Evolutionary conservation across 441 rosid species (phyloP).

Genomic region (Adansonia rubrostipa): DNA sequence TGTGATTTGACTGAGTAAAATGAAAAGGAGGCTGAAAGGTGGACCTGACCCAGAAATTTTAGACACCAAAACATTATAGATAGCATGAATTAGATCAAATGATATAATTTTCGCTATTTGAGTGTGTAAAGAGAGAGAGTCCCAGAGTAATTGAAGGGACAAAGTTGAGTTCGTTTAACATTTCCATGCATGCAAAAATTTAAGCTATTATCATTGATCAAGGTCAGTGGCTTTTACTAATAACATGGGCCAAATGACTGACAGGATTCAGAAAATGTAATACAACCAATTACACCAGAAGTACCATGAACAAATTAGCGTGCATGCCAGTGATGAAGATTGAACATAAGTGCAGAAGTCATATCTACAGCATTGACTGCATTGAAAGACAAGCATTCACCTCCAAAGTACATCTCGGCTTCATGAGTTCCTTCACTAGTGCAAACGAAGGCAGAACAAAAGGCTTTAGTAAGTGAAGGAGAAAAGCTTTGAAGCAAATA

Average conservation of each 20-base stretch:
- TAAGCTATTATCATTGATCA: not conserved
- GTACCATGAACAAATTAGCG: not conserved
- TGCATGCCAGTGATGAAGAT: not conserved
- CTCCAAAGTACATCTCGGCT: constrained; percentile 62
- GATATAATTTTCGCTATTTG: not conserved
- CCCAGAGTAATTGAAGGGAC: not conserved
- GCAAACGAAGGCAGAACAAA: constrained; percentile 45
- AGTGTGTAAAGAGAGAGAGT: not conserved
- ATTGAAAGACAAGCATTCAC: constrained; percentile 44
- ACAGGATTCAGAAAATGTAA: constrained; percentile 6
- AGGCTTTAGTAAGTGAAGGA: constrained; percentile 50
- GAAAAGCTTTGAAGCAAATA: constrained; percentile 54
- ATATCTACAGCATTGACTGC: constrained; percentile 17
- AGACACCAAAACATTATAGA: not conserved
- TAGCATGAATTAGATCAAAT: not conserved
- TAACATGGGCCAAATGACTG: not conserved
- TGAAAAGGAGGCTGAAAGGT: not conserved
- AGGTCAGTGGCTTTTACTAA: constrained; percentile 14
- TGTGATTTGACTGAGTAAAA: not conserved
- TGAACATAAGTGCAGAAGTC: constrained; percentile 2
- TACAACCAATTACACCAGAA: not conserved
- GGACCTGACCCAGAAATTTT: not conserved
- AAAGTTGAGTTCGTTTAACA: too few relatives aligned
- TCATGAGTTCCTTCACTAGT: constrained; percentile 37
- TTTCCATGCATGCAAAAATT: too few relatives aligned